Conservation (phyloP, 1,139 yeast species). For the Suhomyces coccinellae region DNA sequence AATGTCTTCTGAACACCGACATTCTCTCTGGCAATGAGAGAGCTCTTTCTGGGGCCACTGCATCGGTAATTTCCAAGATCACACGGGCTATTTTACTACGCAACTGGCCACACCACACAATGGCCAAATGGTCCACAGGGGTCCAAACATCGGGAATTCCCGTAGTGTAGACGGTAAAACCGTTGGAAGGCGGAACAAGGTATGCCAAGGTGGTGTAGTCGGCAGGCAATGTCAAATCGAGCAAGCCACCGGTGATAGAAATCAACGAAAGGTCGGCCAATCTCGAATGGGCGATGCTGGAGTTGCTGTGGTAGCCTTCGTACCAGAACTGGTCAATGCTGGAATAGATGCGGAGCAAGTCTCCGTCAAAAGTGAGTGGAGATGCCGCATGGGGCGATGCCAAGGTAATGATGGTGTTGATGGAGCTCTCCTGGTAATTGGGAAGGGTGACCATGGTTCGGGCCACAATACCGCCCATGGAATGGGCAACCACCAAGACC, state of each 20-base stretch:
- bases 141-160: slow-evolving; percentile 94
- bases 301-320: slow-evolving; percentile 34
- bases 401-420: slow-evolving; percentile 81
- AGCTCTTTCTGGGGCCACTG: slow-evolving; percentile 44
- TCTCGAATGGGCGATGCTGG: slow-evolving; percentile 40
- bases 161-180: slow-evolving; percentile 80
- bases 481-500: slow-evolving; percentile 84
- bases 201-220: slow-evolving; percentile 83
- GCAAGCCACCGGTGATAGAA: slow-evolving; percentile 90
- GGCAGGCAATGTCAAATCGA: slow-evolving; percentile 85
- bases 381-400: slow-evolving; percentile 94
- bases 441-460: slow-evolving; percentile 78
- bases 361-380: slow-evolving; percentile 95
- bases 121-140: slow-evolving; percentile 91
- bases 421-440: slow-evolving; percentile 67
- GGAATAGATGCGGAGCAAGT: slow-evolving; percentile 70
- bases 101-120: slow-evolving; percentile 95
- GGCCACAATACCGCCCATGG: slow-evolving; percentile 96
- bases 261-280: slow-evolving; percentile 54
- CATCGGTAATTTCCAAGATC: slow-evolving; percentile 61
- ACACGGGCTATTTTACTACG: slow-evolving; percentile 62
- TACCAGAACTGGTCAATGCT: slow-evolving; percentile 83
- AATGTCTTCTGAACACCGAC: slow-evolving; percentile 48
- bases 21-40: slow-evolving; percentile 55
- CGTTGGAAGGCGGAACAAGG: slow-evolving; percentile 69